These are phyloP conservation scores for Coprinellus aureogranulatus DNA, from an alignment of 768 basidiomycete species.

Conservation along the genomic window DNA sequence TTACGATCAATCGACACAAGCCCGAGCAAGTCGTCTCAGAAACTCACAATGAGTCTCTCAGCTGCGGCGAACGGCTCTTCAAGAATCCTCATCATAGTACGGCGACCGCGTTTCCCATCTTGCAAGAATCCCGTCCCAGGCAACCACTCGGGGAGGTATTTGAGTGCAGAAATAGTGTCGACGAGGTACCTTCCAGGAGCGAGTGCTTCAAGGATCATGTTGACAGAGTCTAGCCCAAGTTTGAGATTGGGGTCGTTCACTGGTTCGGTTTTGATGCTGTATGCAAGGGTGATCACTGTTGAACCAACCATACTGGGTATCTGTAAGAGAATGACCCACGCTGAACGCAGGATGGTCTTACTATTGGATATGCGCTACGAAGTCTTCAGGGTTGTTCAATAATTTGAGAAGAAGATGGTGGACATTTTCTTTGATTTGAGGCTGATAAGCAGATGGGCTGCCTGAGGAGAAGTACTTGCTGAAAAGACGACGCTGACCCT, in stretches of 20 bases:
- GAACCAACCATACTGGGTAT: slow-evolving; percentile 35
- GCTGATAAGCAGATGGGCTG: background rate
- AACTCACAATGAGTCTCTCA: too few relatives aligned
- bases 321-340: too few relatives aligned
- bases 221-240: slow-evolving; percentile 36
- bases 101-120: slow-evolving; percentile 48
- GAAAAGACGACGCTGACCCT: slow-evolving; percentile 5
- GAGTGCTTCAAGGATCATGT: slow-evolving; percentile 30
- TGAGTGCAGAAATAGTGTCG: slow-evolving; percentile 37
- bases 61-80: slow-evolving; percentile 37
- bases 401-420: slow-evolving; percentile 1
- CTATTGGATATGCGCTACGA: slow-evolving; percentile 4
- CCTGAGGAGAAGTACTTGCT: slow-evolving; percentile 1
- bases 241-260: slow-evolving; percentile 43
- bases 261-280: slow-evolving; percentile 42
- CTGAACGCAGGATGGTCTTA: background rate
- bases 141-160: slow-evolving; percentile 53
- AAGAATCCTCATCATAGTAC: slow-evolving; percentile 31
- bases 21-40: too few relatives aligned
- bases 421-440: background rate
- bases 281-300: slow-evolving; percentile 40
- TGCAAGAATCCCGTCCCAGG: slow-evolving; percentile 60
- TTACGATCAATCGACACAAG: too few relatives aligned
- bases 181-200: slow-evolving; percentile 45
- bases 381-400: slow-evolving; percentile 8